These are phyloP conservation scores for Juglanconis sp. DNA, from an alignment of 2,329 filamentous ascomycete genomes.

Conservation along the genomic window DNA sequence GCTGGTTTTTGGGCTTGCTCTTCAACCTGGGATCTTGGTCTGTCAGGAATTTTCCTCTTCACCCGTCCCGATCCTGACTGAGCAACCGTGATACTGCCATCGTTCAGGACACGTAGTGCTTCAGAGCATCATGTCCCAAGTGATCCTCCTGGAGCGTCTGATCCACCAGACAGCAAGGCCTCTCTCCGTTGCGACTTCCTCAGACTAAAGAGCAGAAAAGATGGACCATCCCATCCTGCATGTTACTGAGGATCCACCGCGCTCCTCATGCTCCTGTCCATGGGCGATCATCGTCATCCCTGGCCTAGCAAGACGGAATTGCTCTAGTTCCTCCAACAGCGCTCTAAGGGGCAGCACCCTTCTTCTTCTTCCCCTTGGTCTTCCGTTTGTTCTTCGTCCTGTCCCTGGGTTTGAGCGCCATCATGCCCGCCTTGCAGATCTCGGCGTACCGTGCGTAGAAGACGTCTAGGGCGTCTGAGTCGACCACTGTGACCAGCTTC, in stretches of 20 bases:
- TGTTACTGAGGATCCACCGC: not conserved
- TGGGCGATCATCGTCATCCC: not conserved
- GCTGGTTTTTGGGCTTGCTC: no score
- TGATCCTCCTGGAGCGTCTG: not conserved
- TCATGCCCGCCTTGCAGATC: constrained; percentile 85
- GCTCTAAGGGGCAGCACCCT: constrained; percentile 20
- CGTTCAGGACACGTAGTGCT: not conserved
- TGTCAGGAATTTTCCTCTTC: not conserved
- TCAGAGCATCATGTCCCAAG: not conserved
- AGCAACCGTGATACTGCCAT: not conserved
- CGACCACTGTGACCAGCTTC: constrained; percentile 81
- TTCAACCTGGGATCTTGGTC: no score
- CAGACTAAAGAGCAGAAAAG: not conserved
- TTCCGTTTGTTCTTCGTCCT: constrained; percentile 81
- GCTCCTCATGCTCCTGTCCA: not conserved
- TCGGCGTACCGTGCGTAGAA: constrained; percentile 90
- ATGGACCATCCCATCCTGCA: not conserved
- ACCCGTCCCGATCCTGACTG: not conserved
- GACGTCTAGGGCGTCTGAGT: constrained; percentile 68
- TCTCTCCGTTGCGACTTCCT: not conserved
- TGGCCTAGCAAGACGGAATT: not conserved
- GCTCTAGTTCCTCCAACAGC: no score
- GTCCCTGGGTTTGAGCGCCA: constrained; percentile 86
- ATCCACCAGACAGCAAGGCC: no score
- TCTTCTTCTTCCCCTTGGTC: constrained; percentile 66